Percentiles rank a stretch among this genome's conserved stretches.
Evolutionary conservation across 2,329 filamentous ascomycete species (phyloP).

Genomic region (Penicillium sp.): DNA sequence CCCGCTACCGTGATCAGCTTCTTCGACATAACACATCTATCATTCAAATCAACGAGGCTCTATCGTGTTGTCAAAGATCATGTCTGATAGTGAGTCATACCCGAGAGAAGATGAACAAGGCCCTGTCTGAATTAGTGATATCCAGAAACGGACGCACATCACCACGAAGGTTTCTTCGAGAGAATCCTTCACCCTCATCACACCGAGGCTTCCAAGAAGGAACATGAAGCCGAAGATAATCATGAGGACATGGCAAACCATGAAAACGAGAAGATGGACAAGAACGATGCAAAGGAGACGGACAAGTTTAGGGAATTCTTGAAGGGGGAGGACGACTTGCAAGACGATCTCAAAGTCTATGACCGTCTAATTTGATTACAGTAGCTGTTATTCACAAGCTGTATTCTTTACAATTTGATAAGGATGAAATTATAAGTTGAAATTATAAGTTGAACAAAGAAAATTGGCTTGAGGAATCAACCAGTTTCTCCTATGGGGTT

Average conservation of each 20-base stretch:
- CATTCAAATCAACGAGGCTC: too few relatives aligned
- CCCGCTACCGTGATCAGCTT: too few relatives aligned
- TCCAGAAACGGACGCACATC: conserved; percentile 4
- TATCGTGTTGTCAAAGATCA: too few relatives aligned
- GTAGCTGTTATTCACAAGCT: too few relatives aligned
- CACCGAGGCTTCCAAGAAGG: conserved; percentile 1
- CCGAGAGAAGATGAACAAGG: neutral
- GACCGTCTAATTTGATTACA: neutral
- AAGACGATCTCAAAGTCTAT: conserved; percentile 1
- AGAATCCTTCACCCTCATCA: conserved; percentile 10
- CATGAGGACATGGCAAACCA: conserved; percentile 1
- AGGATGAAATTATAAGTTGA: too few relatives aligned
- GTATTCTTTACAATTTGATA: too few relatives aligned
- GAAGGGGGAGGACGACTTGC: conserved; percentile 4
- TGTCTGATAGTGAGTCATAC: conserved; percentile 11
- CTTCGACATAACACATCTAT: too few relatives aligned
- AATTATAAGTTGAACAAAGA: too few relatives aligned
- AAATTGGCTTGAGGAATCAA: too few relatives aligned
- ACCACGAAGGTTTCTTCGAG: conserved; percentile 16
- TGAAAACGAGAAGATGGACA: neutral
- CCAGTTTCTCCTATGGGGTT: neutral
- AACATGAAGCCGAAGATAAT: neutral
- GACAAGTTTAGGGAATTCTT: conserved; percentile 10
- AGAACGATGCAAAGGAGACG: conserved; percentile 8
- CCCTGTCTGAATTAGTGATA: neutral